Evolutionary conservation across 768 basidiomycete species (phyloP).

Genomic region (Panaeolus cyanescens): DNA sequence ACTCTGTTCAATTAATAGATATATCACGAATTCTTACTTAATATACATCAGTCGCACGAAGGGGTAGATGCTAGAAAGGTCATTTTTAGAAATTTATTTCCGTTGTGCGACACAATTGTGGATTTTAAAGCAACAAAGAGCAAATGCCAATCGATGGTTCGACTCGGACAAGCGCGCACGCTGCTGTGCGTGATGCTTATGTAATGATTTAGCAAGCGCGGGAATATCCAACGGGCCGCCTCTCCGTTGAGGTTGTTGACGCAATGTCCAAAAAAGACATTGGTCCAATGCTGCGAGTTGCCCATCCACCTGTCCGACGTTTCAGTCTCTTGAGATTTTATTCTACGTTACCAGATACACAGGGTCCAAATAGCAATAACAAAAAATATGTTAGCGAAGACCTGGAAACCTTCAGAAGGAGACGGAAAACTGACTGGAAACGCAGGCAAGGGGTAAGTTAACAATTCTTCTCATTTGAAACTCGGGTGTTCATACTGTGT

Average conservation of each 20-base stretch:
- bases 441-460: conserved; percentile 64
- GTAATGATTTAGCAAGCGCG: no score
- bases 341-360: background rate
- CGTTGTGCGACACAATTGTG: no score
- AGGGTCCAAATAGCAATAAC: background rate
- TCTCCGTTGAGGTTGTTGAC: background rate
- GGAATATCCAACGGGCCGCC: background rate
- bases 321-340: background rate
- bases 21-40: no score
- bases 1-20: no score
- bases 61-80: no score
- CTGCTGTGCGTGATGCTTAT: no score
- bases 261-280: background rate
- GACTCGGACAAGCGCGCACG: no score
- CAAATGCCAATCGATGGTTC: no score
- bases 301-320: background rate
- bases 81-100: no score
- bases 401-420: conserved; percentile 42
- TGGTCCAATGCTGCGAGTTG: background rate
- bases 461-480: background rate
- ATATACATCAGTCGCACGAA: no score
- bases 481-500: conserved; percentile 9
- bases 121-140: no score
- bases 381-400: conserved; percentile 19
- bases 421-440: conserved; percentile 74